Evolutionary conservation across 345 rosid genomes (phyloP).

Genomic region (Anacardium occidentale): DNA sequence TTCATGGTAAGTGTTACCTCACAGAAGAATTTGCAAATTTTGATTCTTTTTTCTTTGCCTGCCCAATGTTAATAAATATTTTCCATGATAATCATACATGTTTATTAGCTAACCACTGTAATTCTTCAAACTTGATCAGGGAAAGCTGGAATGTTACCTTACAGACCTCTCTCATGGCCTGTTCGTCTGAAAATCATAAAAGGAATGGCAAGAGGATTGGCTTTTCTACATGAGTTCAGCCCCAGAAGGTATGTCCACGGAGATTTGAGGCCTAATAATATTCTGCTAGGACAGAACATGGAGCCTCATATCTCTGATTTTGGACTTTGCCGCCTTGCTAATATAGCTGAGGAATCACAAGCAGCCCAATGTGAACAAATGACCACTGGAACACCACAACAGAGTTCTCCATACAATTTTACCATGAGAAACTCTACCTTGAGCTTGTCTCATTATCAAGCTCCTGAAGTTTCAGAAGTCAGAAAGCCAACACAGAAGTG

Average conservation of each 20-base stretch:
- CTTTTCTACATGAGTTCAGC: slow-evolving; percentile 69
- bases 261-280: slow-evolving; percentile 68
- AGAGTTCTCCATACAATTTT: slow-evolving; percentile 51
- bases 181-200: slow-evolving; percentile 60
- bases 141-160: slow-evolving; percentile 54
- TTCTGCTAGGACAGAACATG: slow-evolving; percentile 71
- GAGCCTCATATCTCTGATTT: slow-evolving; percentile 79
- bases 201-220: slow-evolving; percentile 77
- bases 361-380: slow-evolving; percentile 34
- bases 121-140: slow-evolving; percentile 35
- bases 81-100: slow-evolving; percentile 1
- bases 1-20: slow-evolving; percentile 55
- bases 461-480: slow-evolving; percentile 67
- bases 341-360: slow-evolving; percentile 44
- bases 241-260: slow-evolving; percentile 84
- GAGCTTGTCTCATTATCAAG: slow-evolving; percentile 54
- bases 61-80: background rate
- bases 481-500: slow-evolving; percentile 91
- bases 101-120: background rate
- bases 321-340: slow-evolving; percentile 68
- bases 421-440: slow-evolving; percentile 33
- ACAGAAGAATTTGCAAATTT: background rate
- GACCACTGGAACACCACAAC: slow-evolving; percentile 34
- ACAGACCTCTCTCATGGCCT: slow-evolving; percentile 63
- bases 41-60: background rate